These are phyloP conservation scores for Nakazawaea pomicola DNA, from an alignment of 805 yeast genomes.

Conservation along the genomic window DNA sequence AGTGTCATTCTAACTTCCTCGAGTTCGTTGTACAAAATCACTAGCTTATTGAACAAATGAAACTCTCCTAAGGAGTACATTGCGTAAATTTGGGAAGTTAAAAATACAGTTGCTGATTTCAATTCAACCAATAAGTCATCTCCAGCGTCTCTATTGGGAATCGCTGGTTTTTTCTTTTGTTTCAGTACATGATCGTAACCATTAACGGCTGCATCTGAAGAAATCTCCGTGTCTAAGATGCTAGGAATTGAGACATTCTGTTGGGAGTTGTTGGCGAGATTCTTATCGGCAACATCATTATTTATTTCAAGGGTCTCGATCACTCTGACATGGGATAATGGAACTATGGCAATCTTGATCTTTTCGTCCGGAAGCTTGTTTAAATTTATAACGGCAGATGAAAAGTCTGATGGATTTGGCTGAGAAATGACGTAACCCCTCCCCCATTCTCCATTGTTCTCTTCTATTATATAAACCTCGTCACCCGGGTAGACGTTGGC, in stretches of 20 bases:
- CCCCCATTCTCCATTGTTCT: conserved; percentile 61
- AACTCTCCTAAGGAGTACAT: conserved; percentile 70
- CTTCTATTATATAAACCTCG: conserved; percentile 69
- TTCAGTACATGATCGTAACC: conserved; percentile 8
- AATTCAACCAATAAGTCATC: conserved; percentile 50
- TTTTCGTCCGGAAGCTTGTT: conserved; percentile 59
- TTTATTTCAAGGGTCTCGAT: conserved; percentile 37
- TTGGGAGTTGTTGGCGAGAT: conserved; percentile 16
- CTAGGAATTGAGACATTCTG: conserved; percentile 22
- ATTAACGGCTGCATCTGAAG: conserved; percentile 25
- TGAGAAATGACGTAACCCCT: conserved; percentile 68
- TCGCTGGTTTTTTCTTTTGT: conserved; percentile 36
- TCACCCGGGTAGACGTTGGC: conserved; percentile 70
- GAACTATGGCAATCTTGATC: conserved; percentile 53
- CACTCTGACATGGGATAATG: conserved; percentile 47
- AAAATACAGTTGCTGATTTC: conserved; percentile 47
- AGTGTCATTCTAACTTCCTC: conserved; percentile 56
- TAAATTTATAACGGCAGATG: conserved; percentile 52
- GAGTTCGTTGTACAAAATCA: conserved; percentile 47
- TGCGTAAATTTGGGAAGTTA: conserved; percentile 62
- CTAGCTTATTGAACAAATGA: conserved; percentile 52
- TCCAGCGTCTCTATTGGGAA: conserved; percentile 48
- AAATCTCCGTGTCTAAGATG: conserved; percentile 28
- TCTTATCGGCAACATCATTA: conserved; percentile 17
- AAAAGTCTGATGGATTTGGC: conserved; percentile 67